Base-by-base conservation (phyloP, 1,139 yeast genomes). In the Insectozyma bohioensis region DNA sequence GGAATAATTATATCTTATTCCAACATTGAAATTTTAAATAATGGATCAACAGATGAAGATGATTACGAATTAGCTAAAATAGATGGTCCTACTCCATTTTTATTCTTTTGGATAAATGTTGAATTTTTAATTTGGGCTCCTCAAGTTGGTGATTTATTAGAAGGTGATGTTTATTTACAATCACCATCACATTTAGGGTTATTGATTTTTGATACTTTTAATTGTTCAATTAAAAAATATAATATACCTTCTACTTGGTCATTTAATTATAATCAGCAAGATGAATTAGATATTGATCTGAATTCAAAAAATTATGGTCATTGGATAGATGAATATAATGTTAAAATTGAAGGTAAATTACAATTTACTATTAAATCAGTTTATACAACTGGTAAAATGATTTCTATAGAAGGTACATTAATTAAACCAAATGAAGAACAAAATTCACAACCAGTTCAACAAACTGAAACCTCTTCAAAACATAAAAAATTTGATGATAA, bases 101-200 rank as follows among this genome's bases (percentile, higher is more conserved):
- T 92, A 24, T 92, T 84, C 55, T 55, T 85, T 41, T 92, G 97
- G 97, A 70, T 87, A 31, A 63, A 77, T 3, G 95, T 84, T n/a
- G 94, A 87, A 40, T 68, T 92, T 28, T 67, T 88, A 38, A 75
- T 88, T 34, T 92, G 98, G 97, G 78, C 75, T 50, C 98, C 98
- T 4, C 78, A 77, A 47, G 70, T 79, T 10, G 96, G 95, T 5
- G 97, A 92, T 51, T 63, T 69, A 2, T 61, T 90, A 20, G 95
- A 90, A 54, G 98, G 98, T 5, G 75, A 79, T 64, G 75, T 85
- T 37, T 87, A 87, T 63, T 79, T 92, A 75, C 97, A 90, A 64
- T 83, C 97, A 1, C 96, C 95, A 11, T 84, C 95, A 6, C 98
- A 92, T 54, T 82, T 94, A 51, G 97, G 97, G 41, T 68, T 92